Conservation (phyloP, 139 green algal genomes). For the Desmodesmus armatus region DNA sequence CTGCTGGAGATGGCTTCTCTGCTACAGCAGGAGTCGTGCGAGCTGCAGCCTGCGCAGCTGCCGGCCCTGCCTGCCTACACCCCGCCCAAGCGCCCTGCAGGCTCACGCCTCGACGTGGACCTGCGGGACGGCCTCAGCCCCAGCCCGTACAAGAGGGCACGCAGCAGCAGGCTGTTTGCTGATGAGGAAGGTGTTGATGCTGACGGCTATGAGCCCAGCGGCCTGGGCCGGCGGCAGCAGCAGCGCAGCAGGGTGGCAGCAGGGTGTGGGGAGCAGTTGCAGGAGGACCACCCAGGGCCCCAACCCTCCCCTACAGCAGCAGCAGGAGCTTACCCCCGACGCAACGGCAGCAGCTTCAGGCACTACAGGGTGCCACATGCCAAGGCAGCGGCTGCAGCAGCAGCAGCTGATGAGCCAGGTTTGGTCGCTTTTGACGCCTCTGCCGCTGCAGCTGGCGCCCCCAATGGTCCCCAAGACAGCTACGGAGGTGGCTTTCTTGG, state of each 20-base stretch:
- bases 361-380: not conserved
- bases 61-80: conserved; percentile 31
- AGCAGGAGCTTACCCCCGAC: too few species aligned
- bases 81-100: conserved; percentile 21
- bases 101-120: not conserved
- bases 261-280: not conserved
- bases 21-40: conserved; percentile 29
- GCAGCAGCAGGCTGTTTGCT: conserved; percentile 35
- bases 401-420: not conserved
- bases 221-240: too few species aligned
- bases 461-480: too few species aligned
- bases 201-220: not conserved
- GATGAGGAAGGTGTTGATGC: not conserved
- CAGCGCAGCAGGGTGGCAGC: not conserved
- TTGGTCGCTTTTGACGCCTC: too few species aligned
- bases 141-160: conserved; percentile 36
- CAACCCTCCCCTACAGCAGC: too few species aligned
- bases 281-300: not conserved
- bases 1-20: conserved; percentile 42
- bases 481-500: too few species aligned
- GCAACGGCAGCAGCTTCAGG: not conserved
- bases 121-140: conserved; percentile 32
- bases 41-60: conserved; percentile 41
- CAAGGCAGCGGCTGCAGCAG: not conserved
- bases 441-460: not conserved